A percentile compares a stretch with the other conserved stretches of the same genome.
phyloP scores from a whole-genome alignment of 768 basidiomycete genomes.

The Phanerodontia chrysosporium region DNA sequence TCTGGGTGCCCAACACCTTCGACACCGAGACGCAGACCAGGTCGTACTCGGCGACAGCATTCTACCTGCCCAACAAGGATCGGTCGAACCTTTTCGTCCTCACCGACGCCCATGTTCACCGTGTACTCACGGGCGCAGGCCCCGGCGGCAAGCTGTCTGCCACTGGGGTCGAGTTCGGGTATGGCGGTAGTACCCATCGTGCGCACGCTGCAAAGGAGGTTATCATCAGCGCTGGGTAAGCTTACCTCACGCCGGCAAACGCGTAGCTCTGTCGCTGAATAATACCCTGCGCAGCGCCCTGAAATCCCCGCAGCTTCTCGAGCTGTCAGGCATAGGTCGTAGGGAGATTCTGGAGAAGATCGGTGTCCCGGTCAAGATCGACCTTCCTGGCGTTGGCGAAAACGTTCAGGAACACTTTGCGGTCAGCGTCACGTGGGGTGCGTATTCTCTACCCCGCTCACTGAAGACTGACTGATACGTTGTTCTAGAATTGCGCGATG shows the following conservation, averaged over 20 bases:
- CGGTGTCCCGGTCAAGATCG: conserved; percentile 31
- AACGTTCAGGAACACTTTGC: conserved; percentile 42
- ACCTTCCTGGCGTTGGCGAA: conserved; percentile 45
- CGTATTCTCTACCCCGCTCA: background rate
- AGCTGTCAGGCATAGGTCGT: conserved; percentile 46
- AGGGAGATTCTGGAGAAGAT: conserved; percentile 27
- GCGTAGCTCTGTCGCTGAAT: too few species aligned
- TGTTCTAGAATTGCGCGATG: conserved; percentile 1
- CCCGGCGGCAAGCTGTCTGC: background rate
- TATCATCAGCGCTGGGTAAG: conserved; percentile 10
- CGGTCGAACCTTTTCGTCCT: conserved; percentile 12
- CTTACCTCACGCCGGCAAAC: too few species aligned
- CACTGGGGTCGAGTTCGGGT: conserved; percentile 5
- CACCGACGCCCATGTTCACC: conserved; percentile 3
- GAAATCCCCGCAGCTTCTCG: conserved; percentile 43
- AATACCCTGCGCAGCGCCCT: conserved; percentile 31
- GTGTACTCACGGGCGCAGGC: background rate
- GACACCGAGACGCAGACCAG: conserved; percentile 17
- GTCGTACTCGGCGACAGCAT: conserved; percentile 12
- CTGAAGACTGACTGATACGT: background rate
- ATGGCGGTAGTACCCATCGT: background rate
- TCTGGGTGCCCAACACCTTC: conserved; percentile 12
- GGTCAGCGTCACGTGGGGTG: conserved; percentile 19
- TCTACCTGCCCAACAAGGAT: conserved; percentile 14
- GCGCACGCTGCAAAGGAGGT: conserved; percentile 9